Conservation (phyloP, 2,329 filamentous ascomycete species). For the Diplodia seriata region DNA sequence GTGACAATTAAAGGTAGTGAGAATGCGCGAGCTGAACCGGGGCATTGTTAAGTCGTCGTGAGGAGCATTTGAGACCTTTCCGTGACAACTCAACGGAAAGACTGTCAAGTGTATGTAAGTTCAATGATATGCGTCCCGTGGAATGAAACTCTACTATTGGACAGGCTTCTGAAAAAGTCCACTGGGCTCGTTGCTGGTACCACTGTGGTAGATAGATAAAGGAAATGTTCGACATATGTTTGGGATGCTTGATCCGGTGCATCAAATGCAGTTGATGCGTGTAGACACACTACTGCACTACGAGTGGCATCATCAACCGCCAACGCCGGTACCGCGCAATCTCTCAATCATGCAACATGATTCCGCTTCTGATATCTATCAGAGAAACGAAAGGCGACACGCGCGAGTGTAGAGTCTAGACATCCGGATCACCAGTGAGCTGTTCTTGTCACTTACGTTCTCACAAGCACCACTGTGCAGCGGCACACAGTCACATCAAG, state of each 20-base stretch:
- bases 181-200: too few relatives aligned
- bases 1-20: too few relatives aligned
- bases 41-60: too few relatives aligned
- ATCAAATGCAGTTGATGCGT: neutral
- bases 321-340: neutral
- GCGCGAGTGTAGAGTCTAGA: neutral
- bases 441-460: neutral
- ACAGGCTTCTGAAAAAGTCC: too few relatives aligned
- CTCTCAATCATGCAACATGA: neutral
- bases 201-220: neutral
- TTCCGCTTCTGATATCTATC: neutral
- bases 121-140: too few relatives aligned
- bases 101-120: too few relatives aligned
- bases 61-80: too few relatives aligned
- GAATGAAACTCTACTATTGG: too few relatives aligned
- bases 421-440: neutral
- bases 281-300: neutral
- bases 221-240: neutral
- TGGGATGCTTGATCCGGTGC: neutral
- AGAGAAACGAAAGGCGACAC: neutral
- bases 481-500: neutral
- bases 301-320: neutral
- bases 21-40: too few relatives aligned
- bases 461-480: neutral
- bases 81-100: too few relatives aligned